phyloP scores from a whole-genome alignment of 495 filamentous ascomycete species.

The Penicillium canariense region DNA sequence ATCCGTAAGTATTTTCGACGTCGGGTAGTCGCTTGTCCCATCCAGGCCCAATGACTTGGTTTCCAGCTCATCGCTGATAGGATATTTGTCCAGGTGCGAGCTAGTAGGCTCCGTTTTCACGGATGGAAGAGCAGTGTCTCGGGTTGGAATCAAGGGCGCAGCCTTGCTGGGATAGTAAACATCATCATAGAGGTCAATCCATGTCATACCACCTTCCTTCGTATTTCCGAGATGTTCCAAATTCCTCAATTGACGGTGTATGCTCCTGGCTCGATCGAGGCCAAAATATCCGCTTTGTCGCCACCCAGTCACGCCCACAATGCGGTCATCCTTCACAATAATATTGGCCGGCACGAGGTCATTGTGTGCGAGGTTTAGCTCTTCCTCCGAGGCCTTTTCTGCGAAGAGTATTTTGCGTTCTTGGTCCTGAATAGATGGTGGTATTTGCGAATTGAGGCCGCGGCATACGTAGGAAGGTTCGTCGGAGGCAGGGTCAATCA shows the following conservation, averaged over 20 bases:
- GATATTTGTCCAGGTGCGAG: constrained; percentile 31
- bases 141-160: constrained; percentile 9
- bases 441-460: constrained; percentile 35
- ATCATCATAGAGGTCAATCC: constrained; percentile 39
- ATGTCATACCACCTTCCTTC: constrained; percentile 13
- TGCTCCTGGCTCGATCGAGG: constrained; percentile 28
- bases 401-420: constrained; percentile 39
- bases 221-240: constrained; percentile 13
- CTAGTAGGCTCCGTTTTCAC: constrained; percentile 40
- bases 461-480: constrained; percentile 39
- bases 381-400: constrained; percentile 24
- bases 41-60: constrained; percentile 29
- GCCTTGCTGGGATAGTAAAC: constrained; percentile 13
- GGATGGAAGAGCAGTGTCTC: constrained; percentile 21
- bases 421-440: constrained; percentile 19
- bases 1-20: constrained; percentile 40
- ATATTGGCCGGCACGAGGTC: constrained; percentile 40
- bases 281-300: constrained; percentile 45
- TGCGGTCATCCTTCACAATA: constrained; percentile 35
- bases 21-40: constrained; percentile 35
- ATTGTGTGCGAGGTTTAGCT: constrained; percentile 37
- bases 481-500: constrained; percentile 23
- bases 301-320: constrained; percentile 44
- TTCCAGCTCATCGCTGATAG: constrained; percentile 30
- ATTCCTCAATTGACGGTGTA: constrained; percentile 35